Evolutionary conservation across 2,329 filamentous ascomycete species (phyloP), one percentile per base, ranked within the genome.

Genomic region (Cladosporium sp.): DNA sequence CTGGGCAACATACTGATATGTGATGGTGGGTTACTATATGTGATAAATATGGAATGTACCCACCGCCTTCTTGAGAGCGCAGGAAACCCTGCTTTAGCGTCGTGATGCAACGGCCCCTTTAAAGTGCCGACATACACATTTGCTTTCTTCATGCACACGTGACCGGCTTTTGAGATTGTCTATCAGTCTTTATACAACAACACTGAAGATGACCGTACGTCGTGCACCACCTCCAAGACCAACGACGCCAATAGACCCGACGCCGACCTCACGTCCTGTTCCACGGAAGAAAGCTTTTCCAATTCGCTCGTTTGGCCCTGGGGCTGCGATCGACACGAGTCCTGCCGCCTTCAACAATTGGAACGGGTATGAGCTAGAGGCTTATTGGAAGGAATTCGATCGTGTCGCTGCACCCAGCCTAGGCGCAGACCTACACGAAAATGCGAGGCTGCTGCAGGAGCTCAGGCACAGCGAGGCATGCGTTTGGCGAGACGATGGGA

Each of bases 211-310:
- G 53, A 57, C 53, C 7, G 29, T 31, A 5, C 53, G 53, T 10
- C 18, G 8, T 11, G 29, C 28, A 35, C 23, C 44, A n/a, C 59
- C 59, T 31, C 40, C 21, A 23, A 62, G 59, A 52, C 44, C 59
- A 26, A 23, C 49, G 11, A 62, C 61, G 23, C 61, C 61, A 31
- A 21, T 29, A 21, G 50, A 64, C 31, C 61, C 61, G 21, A 44
- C 50, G 18, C 35, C 57, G 26, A 35, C 50, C n/a, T 64, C 50
- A 56, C 61, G 52, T 4, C 50, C 61, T 5, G 61, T 57, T 29
- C 35, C 61, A 16, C 35, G 61, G 28, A 64, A 49, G n/a, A 31
- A 26, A 37, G 21, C 16, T 6, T 55, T 64, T 18, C 50, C 26
- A 12, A 18, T 33, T 16, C 50, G 40, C 2, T 55, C 35, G 21